Evolutionary conservation across 1,284 basidiomycete species (phyloP).

Genomic region (Cystobasidium slooffiae): DNA sequence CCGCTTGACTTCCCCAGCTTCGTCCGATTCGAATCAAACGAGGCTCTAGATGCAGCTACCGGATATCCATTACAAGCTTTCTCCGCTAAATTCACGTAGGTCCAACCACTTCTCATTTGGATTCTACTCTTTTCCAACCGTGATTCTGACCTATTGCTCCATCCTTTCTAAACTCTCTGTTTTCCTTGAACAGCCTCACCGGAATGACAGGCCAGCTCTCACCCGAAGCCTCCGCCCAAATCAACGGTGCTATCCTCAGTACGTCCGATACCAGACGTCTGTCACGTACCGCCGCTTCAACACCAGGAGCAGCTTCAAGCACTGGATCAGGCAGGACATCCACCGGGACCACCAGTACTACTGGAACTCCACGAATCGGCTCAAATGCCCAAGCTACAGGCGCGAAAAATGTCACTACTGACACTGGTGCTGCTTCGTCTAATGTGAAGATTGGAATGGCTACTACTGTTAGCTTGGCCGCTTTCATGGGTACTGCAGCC

Average conservation of each 20-base stretch:
- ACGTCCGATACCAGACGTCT: background rate
- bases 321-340: background rate
- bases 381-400: slow-evolving; percentile 21
- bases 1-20: slow-evolving; percentile 36
- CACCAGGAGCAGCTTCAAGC: background rate
- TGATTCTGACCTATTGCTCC: slow-evolving; percentile 50
- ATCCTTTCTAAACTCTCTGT: slow-evolving; percentile 13
- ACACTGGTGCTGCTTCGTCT: background rate
- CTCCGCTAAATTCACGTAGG: slow-evolving; percentile 70
- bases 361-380: slow-evolving; percentile 16
- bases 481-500: slow-evolving; percentile 24
- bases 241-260: slow-evolving; percentile 61
- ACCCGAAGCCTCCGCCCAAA: slow-evolving; percentile 62
- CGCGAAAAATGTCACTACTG: background rate
- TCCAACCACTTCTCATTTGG: background rate
- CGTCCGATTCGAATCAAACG: slow-evolving; percentile 45
- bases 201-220: slow-evolving; percentile 71
- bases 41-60: slow-evolving; percentile 55
- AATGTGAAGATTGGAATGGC: slow-evolving; percentile 2
- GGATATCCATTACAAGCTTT: slow-evolving; percentile 71
- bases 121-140: slow-evolving; percentile 57
- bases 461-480: slow-evolving; percentile 18
- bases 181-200: slow-evolving; percentile 60
- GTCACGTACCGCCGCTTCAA: background rate
- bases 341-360: background rate